phyloP scores from a whole-genome alignment of 2,329 filamentous ascomycete genomes.

The Keithomyces neogunnii region DNA sequence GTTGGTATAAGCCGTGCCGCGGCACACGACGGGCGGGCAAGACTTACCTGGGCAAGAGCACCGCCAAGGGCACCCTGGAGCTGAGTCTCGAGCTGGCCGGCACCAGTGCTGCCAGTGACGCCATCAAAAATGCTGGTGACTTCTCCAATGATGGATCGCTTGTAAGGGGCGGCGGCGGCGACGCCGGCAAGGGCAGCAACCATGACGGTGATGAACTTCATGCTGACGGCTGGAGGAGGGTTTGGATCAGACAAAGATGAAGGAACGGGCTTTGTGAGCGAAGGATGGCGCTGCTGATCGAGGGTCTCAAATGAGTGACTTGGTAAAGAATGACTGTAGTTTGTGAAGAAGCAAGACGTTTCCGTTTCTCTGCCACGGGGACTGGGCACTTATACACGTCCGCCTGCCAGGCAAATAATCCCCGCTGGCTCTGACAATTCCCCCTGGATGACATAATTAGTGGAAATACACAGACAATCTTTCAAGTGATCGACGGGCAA shows the following conservation, averaged over 20 bases:
- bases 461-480: background rate
- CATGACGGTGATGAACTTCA: conserved; percentile 13
- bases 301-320: background rate
- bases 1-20: too few relatives aligned
- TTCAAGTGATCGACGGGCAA: background rate
- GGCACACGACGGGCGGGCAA: too few relatives aligned
- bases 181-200: conserved; percentile 9
- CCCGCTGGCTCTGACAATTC: background rate
- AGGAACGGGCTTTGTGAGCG: background rate
- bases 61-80: conserved; percentile 12
- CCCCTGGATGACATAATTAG: background rate
- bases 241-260: background rate
- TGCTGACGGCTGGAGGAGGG: conserved; percentile 6
- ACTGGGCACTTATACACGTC: background rate
- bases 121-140: conserved; percentile 9
- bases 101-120: conserved; percentile 10
- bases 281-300: background rate
- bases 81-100: conserved; percentile 11
- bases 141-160: conserved; percentile 10
- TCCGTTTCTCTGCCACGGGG: background rate
- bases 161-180: conserved; percentile 9
- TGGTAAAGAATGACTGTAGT: background rate
- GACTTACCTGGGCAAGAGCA: background rate
- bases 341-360: background rate
- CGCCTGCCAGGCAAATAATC: background rate